Base-by-base conservation (phyloP, 768 basidiomycete species). In the Strobilomyces dryophilus region DNA sequence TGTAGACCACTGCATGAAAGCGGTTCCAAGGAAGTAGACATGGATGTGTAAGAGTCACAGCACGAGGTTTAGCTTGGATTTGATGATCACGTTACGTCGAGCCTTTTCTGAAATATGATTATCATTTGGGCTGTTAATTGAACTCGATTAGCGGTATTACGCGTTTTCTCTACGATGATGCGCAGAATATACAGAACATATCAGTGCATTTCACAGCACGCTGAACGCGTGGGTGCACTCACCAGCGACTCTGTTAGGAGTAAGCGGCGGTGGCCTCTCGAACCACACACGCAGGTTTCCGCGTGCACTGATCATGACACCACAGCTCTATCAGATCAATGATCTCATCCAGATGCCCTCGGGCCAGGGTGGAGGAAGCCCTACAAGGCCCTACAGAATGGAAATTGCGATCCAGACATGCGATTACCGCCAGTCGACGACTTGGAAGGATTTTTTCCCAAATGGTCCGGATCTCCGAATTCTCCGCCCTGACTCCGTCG, bases 221-320 rank as follows among this genome's bases (percentile, higher is more conserved):
- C 34, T 39, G 40, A 24, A 48, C 18, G 55, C 55, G 42, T 59
- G 48, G 47, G 46, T 24, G 27, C 34, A 35, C 11, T 14, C 15
- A 35, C 15, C 5, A 36, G 15, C 35, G 15, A 35, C 35, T 34
- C 24, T 24, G 50, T 49, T 52, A 64, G 62, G 65, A n/a, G 64
- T 20, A 36, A 43, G 45, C 41, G 34, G 45, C 24, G 44, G 21
- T 32, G 24, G 50, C 40, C 44, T 45, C 49, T 29, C 31, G 37
- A 51, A 34, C 40, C 36, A n/a, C 12, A 45, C 53, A 49, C 37
- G 64, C 63, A 61, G 53, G 64, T 12, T 51, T 21, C 48, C 62
- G 49, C 64, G 49, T 67, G 64, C 51, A 49, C 41, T 47, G 51
- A 57, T 64, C 21, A 37, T 29, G 51, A 58, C 51, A 39, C 39